Base-by-base conservation (phyloP, 176 grass and related monocot species). In the Zea luxurians region DNA sequence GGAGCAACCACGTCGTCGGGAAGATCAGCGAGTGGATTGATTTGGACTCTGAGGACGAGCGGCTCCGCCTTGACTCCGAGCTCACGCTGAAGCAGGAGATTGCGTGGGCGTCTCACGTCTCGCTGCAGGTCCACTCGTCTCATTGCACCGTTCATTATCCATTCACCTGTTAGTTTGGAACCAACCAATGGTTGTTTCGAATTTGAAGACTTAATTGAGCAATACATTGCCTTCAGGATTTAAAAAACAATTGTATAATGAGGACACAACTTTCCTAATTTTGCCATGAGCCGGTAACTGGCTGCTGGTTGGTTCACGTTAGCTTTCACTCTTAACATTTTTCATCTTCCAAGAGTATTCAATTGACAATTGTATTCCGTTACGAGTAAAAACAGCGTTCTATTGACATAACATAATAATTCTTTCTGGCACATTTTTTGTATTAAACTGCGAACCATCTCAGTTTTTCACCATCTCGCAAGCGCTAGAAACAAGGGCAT, bases 1-100 rank as follows among this genome's bases (percentile, higher is more conserved):
- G 96, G 96, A 99, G 90, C 83, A 99, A 90, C 85, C 96, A 99
- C 71, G 62, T 99, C 37, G 96, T 99, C 38, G 93, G 93, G 68
- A 99, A 90, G 82, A 68, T 95, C 81, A 99, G 96, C 68, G 59
- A 84, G 37, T 99, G 96, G 96, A 92, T 99, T 64, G 92, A 99
- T 81, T 81, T 99, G 71, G 96, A 99, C 58, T 78, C 96, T 9
- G 92, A 99, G 27, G 88, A 99, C 44, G 90, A 95, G 78, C 78
- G 82, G 44, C 70, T 95, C 76, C 90, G 92, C 5, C 18, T 85
- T 0, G 88, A 92, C 61, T 95, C 96, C 0, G 96, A 99, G 27
- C 27, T 27, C 27, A 27, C 27, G 27, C 27, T 27, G 27, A 27
- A 27, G 27, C 27, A 27, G 27, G 96, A 99, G 80, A 90, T 99